Evolutionary conservation across 345 rosid genomes (phyloP), one percentile per base, ranked within the genome.

Genomic region (Adansonia digitata): DNA sequence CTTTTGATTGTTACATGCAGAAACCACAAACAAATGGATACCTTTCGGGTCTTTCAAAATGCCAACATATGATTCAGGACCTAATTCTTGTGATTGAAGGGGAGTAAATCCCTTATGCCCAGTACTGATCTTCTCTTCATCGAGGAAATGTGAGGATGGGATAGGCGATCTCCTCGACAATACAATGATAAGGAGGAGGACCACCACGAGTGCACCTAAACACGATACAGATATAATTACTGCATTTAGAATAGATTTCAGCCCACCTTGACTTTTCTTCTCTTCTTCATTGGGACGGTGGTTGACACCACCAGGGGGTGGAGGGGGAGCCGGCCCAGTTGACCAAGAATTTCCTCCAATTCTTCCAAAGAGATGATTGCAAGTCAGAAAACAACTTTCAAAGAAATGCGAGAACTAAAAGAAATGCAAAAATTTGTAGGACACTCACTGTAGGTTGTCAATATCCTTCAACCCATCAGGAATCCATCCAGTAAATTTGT

Each of bases 281-380:
- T 39, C 34, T 22, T 48, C 34, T 14, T 46, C 75, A 59, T 51
- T 71, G 0, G 82, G 74, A 76, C 65, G 56, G 27, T 67, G 15
- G 83, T 0, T 26, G 18, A 76, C 81, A 49, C 97, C 81, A 49
- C 97, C 97, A 3, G 94, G 94, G 17, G 97, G 98, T 72, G 98
- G 94, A 39, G 97, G 92, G 18, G 95, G 97, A 71, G 94, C 92
- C 37, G 79, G 79, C 65, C 91, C 84, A 4, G 76, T 75, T 70
- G 94, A 91, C 97, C 98, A 95, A 53, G 79, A 72, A 86, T 95
- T 95, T 65, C 97, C 98, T 71, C 88, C 94, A 59, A 93, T 93
- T 66, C 99, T 95, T 79, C 64, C 77, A 73, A 57, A 53, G 59
- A 46, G 17, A 77, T 5, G 51, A 75, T 57, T 51, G 39, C 61